Evolutionary conservation across 2,329 filamentous ascomycete species (phyloP), one percentile per base, ranked within the genome.

Genomic region (Penicillium sp.): DNA sequence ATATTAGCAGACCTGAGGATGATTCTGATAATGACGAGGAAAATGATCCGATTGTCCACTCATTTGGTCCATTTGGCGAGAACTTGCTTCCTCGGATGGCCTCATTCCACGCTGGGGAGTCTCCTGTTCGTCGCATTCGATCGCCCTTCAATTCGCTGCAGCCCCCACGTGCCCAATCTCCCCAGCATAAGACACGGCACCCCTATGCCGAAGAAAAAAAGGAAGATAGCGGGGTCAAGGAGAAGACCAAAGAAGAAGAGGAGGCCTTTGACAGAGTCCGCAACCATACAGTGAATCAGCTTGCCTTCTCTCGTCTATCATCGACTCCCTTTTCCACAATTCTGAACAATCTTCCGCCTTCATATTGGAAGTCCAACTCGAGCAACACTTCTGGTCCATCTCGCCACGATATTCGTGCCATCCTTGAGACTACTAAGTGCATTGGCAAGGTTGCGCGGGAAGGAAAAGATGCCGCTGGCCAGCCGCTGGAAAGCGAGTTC

Each of bases 391-490:
- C 75, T 53, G 75, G 75, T 6, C 78, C 93, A 30, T 83, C 83
- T 28, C 85, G 84, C 65, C 81, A 85, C 1, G 85, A 87, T 45
- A 84, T 98, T 55, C 88, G 89, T 62, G 81, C 79, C 49, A 84
- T 96, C 60, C 85, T 98, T 46, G 89, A 93, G 73, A 81, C 82
- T 26, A 90, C 91, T 6, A 77, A 85, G 8, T 97, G 92, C 73
- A 88, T 98, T 65, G 95, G 95, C 51, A 89, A 95, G 75, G 97
- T 99, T 70, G 84, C 85, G 55, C 89, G 95, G 42, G 89, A 94
- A 75, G 95, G 95, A 73, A 99, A 98, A 77, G 95, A 99, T 74
- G 95, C 95, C 5, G 94, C 95, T 0, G 95, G 95, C 68, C 95
- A 97, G 80, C 81, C 89, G 6, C 85, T 99, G 0, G 94, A 99